These are phyloP conservation scores for Phycomyces blakesleeanus DNA, from an alignment of 192 early-diverging fungal species.

Conservation along the genomic window DNA sequence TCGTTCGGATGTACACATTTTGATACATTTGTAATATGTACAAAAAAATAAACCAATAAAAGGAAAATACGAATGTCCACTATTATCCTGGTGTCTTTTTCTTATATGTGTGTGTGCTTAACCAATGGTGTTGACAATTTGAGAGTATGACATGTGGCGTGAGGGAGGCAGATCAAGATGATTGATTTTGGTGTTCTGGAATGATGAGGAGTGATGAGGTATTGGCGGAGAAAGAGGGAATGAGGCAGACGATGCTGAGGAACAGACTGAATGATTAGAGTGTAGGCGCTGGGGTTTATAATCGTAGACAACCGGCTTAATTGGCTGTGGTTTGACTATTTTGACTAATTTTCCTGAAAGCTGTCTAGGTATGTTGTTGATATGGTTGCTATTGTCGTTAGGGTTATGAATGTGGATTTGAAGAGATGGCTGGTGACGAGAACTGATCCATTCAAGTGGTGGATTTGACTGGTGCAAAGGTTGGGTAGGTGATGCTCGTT, in stretches of 20 bases:
- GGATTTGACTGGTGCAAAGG: too few relatives aligned
- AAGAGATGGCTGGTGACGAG: too few relatives aligned
- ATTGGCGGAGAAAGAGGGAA: background rate
- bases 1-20: background rate
- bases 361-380: too few relatives aligned
- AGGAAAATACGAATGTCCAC: background rate
- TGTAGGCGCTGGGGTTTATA: background rate
- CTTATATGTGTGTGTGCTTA: background rate
- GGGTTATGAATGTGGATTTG: too few relatives aligned
- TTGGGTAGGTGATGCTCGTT: background rate
- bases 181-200: too few relatives aligned
- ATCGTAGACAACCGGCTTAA: too few relatives aligned
- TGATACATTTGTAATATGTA: background rate
- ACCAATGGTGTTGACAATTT: background rate
- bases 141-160: too few relatives aligned
- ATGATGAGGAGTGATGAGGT: background rate
- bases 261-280: background rate
- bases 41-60: background rate
- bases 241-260: background rate
- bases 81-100: background rate
- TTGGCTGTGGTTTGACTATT: too few relatives aligned
- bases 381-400: too few relatives aligned
- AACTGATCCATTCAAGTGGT: too few relatives aligned
- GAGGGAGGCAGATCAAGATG: too few relatives aligned
- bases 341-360: too few relatives aligned